Base-by-base conservation (phyloP, 345 rosid genomes). In the Bruguiera gymnorhiza region DNA sequence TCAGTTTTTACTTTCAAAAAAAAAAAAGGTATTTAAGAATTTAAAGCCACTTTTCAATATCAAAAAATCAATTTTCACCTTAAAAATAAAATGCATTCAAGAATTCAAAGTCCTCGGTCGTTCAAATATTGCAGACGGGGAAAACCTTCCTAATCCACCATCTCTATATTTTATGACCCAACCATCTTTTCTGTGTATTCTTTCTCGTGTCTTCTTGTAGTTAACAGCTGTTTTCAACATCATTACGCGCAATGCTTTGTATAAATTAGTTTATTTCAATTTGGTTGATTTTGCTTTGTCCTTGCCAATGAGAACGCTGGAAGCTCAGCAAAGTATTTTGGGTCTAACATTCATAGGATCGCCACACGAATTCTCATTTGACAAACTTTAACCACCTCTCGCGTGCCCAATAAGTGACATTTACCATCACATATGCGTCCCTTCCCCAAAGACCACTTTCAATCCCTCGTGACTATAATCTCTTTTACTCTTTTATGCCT, bases 71-170 rank as follows among this genome's bases (percentile, higher is more conserved):
- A 70, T 62, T 66, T 69, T 83, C 75, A 71, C 76, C 57, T 61
- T 37, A 54, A 43, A n/a, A 24, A 82, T 76, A 65, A 72, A 63
- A 67, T 39, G 72, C 62, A 68, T n/a, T 73, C 23, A 53, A 66
- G 71, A 73, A 73, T 82, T 86, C 87, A 84, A 76, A 73, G 76
- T 55, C 13, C 27, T 70, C 68, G 81, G 81, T 80, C 65, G 82
- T 80, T 73, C 51, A 10, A 70, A 69, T 57, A 72, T 34, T 27
- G 70, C 30, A 21, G 61, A 79, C 80, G 87, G 87, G 79, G 81
- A 48, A 71, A 66, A 34, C 60, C 75, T 72, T 66, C 75, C 66
- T 53, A 56, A 52, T 31, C 79, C 83, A 75, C 83, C 81, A 69
- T 70, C 74, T 48, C 74, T 72, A 78, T 65, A 30, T 43, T 11